Evolutionary conservation across 257 asterid species (phyloP).

Genomic region (Oldenlandia corymbosa): DNA sequence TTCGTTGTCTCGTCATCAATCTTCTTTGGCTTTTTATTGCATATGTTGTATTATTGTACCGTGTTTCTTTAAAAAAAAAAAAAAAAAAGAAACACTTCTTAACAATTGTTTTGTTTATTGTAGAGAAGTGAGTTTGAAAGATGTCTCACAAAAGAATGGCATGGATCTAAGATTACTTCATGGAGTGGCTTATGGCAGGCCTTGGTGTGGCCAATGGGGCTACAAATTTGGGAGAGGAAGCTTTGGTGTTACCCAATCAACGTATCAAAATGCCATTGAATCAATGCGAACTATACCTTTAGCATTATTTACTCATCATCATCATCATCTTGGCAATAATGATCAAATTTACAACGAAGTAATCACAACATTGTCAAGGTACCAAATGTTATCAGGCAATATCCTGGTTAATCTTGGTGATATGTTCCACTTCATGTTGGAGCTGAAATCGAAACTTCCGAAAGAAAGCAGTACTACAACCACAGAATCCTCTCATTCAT

Average conservation of each 20-base stretch:
- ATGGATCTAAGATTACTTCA: constrained; percentile 81
- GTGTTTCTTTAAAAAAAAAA: too few species aligned
- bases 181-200: constrained; percentile 58
- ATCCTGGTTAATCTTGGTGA: constrained; percentile 55
- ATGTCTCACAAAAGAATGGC: constrained; percentile 59
- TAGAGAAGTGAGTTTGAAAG: constrained; percentile 88
- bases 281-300: constrained; percentile 63
- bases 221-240: constrained; percentile 64
- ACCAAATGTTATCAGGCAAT: constrained; percentile 69
- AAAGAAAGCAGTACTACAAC: constrained; percentile 28
- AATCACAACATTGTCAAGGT: constrained; percentile 46
- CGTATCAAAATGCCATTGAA: constrained; percentile 51
- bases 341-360: constrained; percentile 29
- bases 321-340: constrained; percentile 7
- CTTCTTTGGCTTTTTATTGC: too few species aligned
- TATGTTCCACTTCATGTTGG: constrained; percentile 67
- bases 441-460: constrained; percentile 49
- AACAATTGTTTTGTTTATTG: constrained; percentile 6
- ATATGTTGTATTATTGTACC: too few species aligned
- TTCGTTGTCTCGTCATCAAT: too few species aligned
- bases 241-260: constrained; percentile 54
- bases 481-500: constrained; percentile 28
- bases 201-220: constrained; percentile 94
- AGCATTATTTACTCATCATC: constrained; percentile 43
- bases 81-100: too few species aligned